Percentiles rank a stretch among this genome's conserved stretches.
Conservation (phyloP, 2,329 filamentous ascomycete genomes). For the Cladosporium sp. region DNA sequence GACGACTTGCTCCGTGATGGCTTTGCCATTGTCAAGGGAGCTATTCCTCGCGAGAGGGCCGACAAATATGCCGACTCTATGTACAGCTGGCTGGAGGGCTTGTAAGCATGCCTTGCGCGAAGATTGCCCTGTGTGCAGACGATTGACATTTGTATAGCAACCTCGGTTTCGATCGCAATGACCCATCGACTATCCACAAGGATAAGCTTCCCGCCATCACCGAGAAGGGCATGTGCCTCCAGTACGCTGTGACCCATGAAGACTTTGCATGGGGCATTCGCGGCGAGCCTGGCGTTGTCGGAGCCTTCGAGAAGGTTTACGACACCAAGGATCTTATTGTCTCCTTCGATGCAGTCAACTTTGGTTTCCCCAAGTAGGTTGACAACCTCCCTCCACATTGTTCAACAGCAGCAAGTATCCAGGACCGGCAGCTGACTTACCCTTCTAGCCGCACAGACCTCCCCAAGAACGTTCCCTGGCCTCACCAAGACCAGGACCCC, state of each 20-base stretch:
- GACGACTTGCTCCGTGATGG: constrained; percentile 37
- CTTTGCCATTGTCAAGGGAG: constrained; percentile 45
- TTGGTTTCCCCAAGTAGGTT: constrained; percentile 34
- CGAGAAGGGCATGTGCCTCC: constrained; percentile 48
- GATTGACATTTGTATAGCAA: constrained; percentile 23
- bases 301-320: constrained; percentile 45
- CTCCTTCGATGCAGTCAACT: constrained; percentile 48
- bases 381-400: background rate
- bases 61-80: constrained; percentile 31
- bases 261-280: constrained; percentile 48
- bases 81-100: constrained; percentile 31
- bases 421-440: no score
- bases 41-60: constrained; percentile 40
- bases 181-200: constrained; percentile 32
- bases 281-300: constrained; percentile 45
- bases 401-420: background rate
- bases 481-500: constrained; percentile 43
- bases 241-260: constrained; percentile 47
- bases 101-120: constrained; percentile 31
- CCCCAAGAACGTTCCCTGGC: constrained; percentile 35
- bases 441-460: background rate
- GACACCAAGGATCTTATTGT: constrained; percentile 45
- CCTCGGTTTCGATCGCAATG: constrained; percentile 35
- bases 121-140: background rate
- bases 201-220: constrained; percentile 38